Evolutionary conservation across 1,284 basidiomycete genomes (phyloP).

Genomic region (Moesziomyces globuligerus): DNA sequence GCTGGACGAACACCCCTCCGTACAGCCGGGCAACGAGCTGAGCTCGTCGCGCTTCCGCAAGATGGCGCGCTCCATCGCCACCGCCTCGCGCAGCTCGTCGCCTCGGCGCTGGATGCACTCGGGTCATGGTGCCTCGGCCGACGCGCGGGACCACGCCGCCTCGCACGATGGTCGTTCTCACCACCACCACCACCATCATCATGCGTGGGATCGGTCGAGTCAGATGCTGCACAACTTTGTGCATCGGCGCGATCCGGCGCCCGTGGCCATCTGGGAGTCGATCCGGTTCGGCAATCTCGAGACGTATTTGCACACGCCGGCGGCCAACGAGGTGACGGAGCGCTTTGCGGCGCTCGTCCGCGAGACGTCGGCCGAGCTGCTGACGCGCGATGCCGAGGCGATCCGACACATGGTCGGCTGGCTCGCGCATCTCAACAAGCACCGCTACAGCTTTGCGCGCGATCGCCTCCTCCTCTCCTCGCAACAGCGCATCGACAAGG

Average conservation of each 20-base stretch:
- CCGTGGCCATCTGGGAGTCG: conserved; percentile 61
- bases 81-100: conserved; percentile 35
- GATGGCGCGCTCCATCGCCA: conserved; percentile 42
- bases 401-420: conserved; percentile 41
- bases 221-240: conserved; percentile 38
- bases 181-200: conserved; percentile 9
- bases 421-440: conserved; percentile 48
- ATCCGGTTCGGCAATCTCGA: conserved; percentile 57
- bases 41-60: conserved; percentile 38
- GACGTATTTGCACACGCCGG: conserved; percentile 45
- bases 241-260: conserved; percentile 39
- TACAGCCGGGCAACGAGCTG: conserved; percentile 33
- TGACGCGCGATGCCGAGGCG: conserved; percentile 35
- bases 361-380: conserved; percentile 43
- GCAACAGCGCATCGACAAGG: conserved; percentile 18
- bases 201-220: conserved; percentile 23
- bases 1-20: conserved; percentile 44
- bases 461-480: conserved; percentile 24
- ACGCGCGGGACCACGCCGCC: conserved; percentile 10
- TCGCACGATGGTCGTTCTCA: too few species aligned
- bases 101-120: conserved; percentile 35
- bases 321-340: conserved; percentile 46
- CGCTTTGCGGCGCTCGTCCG: conserved; percentile 45
- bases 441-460: conserved; percentile 33
- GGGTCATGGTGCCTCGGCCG: conserved; percentile 10